Percentiles rank a stretch among this genome's conserved stretches.
These are phyloP conservation scores for Coccomyxa sp. DNA, from an alignment of 139 green algal species.

Conservation along the genomic window DNA sequence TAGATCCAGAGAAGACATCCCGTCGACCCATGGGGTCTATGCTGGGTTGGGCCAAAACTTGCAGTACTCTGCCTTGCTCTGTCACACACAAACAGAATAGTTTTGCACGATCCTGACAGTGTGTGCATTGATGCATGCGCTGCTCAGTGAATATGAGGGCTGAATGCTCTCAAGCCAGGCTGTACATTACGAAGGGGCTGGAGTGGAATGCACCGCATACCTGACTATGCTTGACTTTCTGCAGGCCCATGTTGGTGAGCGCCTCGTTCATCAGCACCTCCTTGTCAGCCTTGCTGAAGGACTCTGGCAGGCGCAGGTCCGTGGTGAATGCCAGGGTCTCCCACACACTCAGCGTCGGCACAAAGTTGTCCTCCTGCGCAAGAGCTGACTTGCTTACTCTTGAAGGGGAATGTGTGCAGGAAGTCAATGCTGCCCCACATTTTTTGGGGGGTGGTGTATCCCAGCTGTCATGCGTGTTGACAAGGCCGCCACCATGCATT, in stretches of 20 bases:
- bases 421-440: background rate
- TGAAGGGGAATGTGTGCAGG: background rate
- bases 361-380: conserved; percentile 6
- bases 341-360: conserved; percentile 3
- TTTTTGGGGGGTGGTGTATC: background rate
- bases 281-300: background rate
- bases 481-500: too few species aligned
- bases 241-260: background rate
- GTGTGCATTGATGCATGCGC: too few species aligned
- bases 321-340: conserved; percentile 1
- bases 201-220: background rate
- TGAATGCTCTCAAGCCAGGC: too few species aligned
- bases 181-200: too few species aligned
- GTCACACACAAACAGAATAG: too few species aligned
- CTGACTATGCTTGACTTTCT: background rate
- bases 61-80: too few species aligned
- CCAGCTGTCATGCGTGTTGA: background rate
- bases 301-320: background rate
- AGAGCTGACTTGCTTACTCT: background rate
- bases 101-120: too few species aligned
- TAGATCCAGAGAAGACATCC: background rate
- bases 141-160: too few species aligned
- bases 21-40: too few species aligned
- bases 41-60: too few species aligned
- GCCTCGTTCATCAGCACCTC: background rate